phyloP scores from a whole-genome alignment of 2,329 filamentous ascomycete genomes.

The Bipolaris cookei region DNA sequence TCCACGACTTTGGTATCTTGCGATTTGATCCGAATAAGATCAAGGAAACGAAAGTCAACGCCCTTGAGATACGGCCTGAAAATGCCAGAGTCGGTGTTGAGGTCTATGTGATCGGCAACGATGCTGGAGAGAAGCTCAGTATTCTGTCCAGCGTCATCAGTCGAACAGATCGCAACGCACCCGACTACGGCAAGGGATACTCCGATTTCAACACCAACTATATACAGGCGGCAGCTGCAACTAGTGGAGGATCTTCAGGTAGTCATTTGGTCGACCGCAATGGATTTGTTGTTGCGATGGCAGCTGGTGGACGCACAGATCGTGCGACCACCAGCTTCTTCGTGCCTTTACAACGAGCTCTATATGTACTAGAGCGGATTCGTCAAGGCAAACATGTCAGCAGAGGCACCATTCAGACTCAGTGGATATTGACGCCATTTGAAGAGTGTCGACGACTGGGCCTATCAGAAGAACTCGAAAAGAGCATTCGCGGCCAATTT shows the following conservation, averaged over 20 bases:
- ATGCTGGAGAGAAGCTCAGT: constrained; percentile 97
- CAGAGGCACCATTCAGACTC: constrained; percentile 97
- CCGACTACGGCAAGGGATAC: constrained; percentile 93
- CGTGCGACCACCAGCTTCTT: constrained; percentile 98
- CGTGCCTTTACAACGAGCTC: constrained; percentile 85
- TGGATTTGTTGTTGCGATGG: constrained; percentile 87
- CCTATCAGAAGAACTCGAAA: constrained; percentile 83
- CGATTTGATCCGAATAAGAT: constrained; percentile 95
- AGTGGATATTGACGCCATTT: constrained; percentile 96
- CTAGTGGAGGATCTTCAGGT: constrained; percentile 96
- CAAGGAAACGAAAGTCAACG: constrained; percentile 92
- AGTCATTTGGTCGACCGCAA: constrained; percentile 97
- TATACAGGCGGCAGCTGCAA: constrained; percentile 95
- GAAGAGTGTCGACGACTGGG: constrained; percentile 93
- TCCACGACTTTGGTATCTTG: constrained; percentile 97
- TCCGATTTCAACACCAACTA: constrained; percentile 97
- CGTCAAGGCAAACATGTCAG: constrained; percentile 75
- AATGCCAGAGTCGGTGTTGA: constrained; percentile 88
- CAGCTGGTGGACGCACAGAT: constrained; percentile 91
- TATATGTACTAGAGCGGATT: constrained; percentile 85
- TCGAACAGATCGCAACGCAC: constrained; percentile 91
- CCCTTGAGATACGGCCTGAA: constrained; percentile 81
- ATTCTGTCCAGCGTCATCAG: constrained; percentile 98
- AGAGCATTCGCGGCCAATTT: constrained; percentile 78
- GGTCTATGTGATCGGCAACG: constrained; percentile 96